phyloP scores from a whole-genome alignment of 345 rosid species.

The Camelina laxa region DNA sequence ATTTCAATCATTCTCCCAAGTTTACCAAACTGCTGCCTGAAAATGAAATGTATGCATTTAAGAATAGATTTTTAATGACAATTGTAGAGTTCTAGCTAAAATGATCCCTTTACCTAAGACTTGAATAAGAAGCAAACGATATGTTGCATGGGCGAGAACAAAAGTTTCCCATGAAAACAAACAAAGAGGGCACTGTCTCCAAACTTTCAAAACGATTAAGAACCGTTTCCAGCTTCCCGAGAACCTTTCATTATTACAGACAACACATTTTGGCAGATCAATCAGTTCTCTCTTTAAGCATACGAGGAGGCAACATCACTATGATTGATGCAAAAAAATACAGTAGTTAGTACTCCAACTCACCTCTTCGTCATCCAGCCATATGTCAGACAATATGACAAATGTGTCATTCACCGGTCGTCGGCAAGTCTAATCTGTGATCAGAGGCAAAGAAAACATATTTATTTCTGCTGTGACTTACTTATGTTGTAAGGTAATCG shows the following conservation, averaged over 20 bases:
- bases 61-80: neutral
- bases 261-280: slow-evolving; percentile 46
- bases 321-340: neutral
- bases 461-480: no score
- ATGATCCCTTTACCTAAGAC: slow-evolving; percentile 61
- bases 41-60: slow-evolving; percentile 1
- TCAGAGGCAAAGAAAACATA: no score
- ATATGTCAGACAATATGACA: slow-evolving; percentile 83
- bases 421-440: slow-evolving; percentile 51
- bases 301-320: neutral
- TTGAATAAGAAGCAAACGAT: slow-evolving; percentile 72
- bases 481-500: no score
- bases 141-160: slow-evolving; percentile 87
- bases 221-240: slow-evolving; percentile 72
- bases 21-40: slow-evolving; percentile 75
- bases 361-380: slow-evolving; percentile 86
- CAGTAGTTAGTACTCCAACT: slow-evolving; percentile 28
- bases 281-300: slow-evolving; percentile 35
- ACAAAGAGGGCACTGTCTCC: slow-evolving; percentile 83
- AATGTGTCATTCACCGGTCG: slow-evolving; percentile 76
- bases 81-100: neutral
- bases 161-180: slow-evolving; percentile 94
- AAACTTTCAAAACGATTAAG: slow-evolving; percentile 70
- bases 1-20: slow-evolving; percentile 73
- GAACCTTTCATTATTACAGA: slow-evolving; percentile 60